These are phyloP conservation scores for Clitopilus passeckerianus DNA, from an alignment of 768 basidiomycete genomes.

Conservation along the genomic window DNA sequence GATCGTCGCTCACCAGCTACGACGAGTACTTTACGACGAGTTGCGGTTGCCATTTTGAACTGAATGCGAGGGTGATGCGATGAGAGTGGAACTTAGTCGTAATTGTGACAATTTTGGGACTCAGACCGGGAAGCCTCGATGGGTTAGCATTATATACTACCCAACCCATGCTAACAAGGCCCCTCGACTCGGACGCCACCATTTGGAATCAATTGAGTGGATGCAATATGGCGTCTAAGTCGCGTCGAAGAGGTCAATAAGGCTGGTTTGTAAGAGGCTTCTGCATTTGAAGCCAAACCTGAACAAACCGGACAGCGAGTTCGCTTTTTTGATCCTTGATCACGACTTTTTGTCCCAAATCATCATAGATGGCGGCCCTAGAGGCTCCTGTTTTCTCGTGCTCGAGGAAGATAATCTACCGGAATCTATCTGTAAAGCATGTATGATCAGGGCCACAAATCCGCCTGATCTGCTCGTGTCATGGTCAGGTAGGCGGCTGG, in stretches of 20 bases:
- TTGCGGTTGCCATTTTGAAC: slow-evolving; percentile 21
- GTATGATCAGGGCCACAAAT: no score
- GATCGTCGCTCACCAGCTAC: slow-evolving; percentile 43
- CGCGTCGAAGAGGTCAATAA: not conserved
- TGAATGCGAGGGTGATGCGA: not conserved
- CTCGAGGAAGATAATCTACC: no score
- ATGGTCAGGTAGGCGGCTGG: no score
- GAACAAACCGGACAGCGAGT: no score
- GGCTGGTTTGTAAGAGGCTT: not conserved
- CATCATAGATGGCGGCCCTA: no score
- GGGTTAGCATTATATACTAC: not conserved
- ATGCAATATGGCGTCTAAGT: not conserved
- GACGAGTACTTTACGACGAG: slow-evolving; percentile 46
- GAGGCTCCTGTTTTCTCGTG: no score
- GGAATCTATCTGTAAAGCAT: no score
- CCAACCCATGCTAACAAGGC: not conserved
- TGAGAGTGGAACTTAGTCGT: not conserved
- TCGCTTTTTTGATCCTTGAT: no score
- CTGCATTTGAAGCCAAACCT: no score
- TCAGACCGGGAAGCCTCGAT: not conserved
- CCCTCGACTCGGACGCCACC: not conserved
- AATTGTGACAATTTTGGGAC: not conserved
- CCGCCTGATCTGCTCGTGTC: no score
- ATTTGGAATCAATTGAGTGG: not conserved
- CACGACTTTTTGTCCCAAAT: no score